Percentiles rank a stretch among this genome's conserved stretches.
phyloP scores from a whole-genome alignment of 2,329 filamentous ascomycete species.

The Aspergillus melleus region DNA sequence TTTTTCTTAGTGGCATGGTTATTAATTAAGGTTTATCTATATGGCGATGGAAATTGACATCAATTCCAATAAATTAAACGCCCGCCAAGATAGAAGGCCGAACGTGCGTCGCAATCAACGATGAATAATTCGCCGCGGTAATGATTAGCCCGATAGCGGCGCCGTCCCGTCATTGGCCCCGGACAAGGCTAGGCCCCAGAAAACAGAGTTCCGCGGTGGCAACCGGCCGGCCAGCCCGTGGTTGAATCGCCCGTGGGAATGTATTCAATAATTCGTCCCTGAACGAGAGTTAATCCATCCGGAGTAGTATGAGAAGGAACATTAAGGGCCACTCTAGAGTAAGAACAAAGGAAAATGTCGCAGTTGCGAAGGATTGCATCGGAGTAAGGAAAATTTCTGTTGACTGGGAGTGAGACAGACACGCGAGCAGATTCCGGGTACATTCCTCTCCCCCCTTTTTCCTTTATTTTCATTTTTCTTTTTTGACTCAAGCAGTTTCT shows the following conservation, averaged over 20 bases:
- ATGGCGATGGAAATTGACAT: neutral
- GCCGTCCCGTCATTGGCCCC: neutral
- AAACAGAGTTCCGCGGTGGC: neutral
- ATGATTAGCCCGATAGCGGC: slow-evolving; percentile 1
- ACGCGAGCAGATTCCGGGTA: neutral
- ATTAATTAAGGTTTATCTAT: neutral
- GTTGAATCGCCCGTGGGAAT: neutral
- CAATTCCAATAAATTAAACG: neutral
- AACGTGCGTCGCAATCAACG: neutral
- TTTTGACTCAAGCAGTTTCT: too few species aligned
- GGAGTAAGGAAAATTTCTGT: neutral
- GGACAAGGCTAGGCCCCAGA: neutral
- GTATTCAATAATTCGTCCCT: too few species aligned
- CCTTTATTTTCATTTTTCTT: too few species aligned
- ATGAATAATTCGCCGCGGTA: slow-evolving; percentile 3
- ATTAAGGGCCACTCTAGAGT: neutral
- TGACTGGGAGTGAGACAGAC: too few species aligned
- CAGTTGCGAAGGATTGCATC: neutral
- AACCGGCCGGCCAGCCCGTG: slow-evolving; percentile 1
- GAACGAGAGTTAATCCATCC: too few species aligned
- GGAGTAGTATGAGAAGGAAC: neutral
- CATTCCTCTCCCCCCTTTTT: too few species aligned
- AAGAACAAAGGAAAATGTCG: too few species aligned
- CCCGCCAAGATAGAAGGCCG: neutral
- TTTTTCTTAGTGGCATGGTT: neutral